Evolutionary conservation across 495 filamentous ascomycete species (phyloP), one percentile per base, ranked within the genome.

Genomic region (Hyaloscypha finlandica): DNA sequence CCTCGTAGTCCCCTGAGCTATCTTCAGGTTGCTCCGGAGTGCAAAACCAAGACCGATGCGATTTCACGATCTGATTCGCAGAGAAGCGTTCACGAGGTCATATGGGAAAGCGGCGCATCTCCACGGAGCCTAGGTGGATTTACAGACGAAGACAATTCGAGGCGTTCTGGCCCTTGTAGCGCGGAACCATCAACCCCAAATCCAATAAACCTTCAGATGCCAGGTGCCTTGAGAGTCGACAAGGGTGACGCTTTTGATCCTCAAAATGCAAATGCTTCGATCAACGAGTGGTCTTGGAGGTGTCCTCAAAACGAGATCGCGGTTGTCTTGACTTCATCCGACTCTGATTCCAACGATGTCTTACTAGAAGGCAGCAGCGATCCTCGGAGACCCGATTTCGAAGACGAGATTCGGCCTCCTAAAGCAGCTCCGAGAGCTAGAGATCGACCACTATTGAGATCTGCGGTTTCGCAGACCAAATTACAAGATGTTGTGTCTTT

Each of bases 401-500:
- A 12, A 19, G 4, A 16, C 25, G 22, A 56, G 22, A 59, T 11
- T 20, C 56, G 3, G 5, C 9, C 25, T 4, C 30, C 53, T 16
- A 25, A 56, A 30, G 22, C 11, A 11, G n/a, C 8, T 29, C 0
- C 53, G 25, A 29, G 30, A 56, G 8, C 53, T 11, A 56, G 22
- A 56, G 30, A 16, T n/a, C 9, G 22, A 29, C 53, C 53, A 4
- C 53, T 8, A n/a, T 11, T 56, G 20, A 56, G 20, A 48, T 16
- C 35, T 48, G 14, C 30, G 14, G 12, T 55, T 29, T 56, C 32
- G 55, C 54, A 65, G 16, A 57, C 32, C 32, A 56, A 52, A 2
- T 8, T 68, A 4, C 32, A 56, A 29, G 70, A 72, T 63, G 70
- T 72, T 33, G 39, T 69, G 0, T 72, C 70, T 4, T 72, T 72